Base-by-base conservation (phyloP, 2,329 filamentous ascomycete genomes). In the Grosmannia penicillata region DNA sequence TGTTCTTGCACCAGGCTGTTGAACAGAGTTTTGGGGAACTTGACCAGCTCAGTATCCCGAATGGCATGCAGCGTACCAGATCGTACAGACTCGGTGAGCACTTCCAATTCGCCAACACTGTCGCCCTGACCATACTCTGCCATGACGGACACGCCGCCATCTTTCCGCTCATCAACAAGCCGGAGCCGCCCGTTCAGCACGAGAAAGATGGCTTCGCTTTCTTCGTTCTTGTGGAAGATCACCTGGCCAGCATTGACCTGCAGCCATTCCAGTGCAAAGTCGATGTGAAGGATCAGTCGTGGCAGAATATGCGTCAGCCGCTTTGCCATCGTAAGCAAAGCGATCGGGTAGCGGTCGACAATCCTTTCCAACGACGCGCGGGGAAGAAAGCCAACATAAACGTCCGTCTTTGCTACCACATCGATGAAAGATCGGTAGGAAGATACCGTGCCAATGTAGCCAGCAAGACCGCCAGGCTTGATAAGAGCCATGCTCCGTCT, bases 151-250 rank as follows among this genome's bases (percentile, higher is more conserved):
- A 94, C 80, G 3, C 80, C 81, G 1, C 85, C 85, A 45, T 83
- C 80, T 33, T 81, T 75, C 13, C 75, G 75, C 49, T 95, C 87
- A 43, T 86, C 72, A 1, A 98, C 82, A 0, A 89, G 72, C 39
- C 93, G 73, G 15, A 98, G 60, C 14, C 91, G 82, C 9, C 91
- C 91, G 49, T 98, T 98, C 14, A 98, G 70, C 2, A 98, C 91
- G 44, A 98, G 87, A 51, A 96, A 98, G 29, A 98, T 98, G 1
- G 93, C 89, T 56, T 98, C 91, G 51, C 91, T 98, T 47, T 96
- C 91, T 47, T 98, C 87, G 3, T 78, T 78, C 56, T 93, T 82
- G 47, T 93, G 84, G 55, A 93, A 94, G 26, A 98, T 82, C 9
- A 95, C 82, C 53, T 98, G 86, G 0, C 91, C 87, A 4, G 91